Conservation (phyloP, 2,329 filamentous ascomycete species). For the Alternaria ventricosa region DNA sequence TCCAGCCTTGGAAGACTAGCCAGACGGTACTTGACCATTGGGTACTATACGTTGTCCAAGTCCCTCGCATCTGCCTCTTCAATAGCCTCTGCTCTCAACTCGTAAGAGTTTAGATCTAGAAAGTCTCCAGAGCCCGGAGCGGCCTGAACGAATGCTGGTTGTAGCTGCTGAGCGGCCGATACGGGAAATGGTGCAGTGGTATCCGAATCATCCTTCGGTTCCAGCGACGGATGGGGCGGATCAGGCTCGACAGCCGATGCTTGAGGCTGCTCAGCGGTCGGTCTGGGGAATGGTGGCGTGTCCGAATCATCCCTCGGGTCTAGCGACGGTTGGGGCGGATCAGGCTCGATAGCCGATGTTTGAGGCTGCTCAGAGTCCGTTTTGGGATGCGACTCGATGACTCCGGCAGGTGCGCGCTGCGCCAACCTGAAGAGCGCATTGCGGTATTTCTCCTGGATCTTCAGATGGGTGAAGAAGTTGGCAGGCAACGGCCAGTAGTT, state of each 20-base stretch:
- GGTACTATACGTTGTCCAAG: not conserved
- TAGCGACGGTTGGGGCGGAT: not conserved
- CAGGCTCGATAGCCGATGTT: not conserved
- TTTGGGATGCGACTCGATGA: not conserved
- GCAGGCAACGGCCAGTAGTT: constrained; percentile 26
- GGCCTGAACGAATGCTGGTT: not conserved
- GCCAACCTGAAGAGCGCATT: constrained; percentile 12
- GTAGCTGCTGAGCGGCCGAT: not conserved
- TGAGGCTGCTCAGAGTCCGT: not conserved
- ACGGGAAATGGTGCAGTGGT: not conserved
- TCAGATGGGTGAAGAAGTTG: constrained; percentile 13
- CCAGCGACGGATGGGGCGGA: not conserved
- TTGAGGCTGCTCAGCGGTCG: not conserved
- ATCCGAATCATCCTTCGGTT: not conserved
- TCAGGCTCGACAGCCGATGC: not conserved
- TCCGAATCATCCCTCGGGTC: not conserved
- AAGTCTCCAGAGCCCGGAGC: not conserved
- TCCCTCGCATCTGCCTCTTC: not conserved
- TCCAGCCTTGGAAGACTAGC: not conserved
- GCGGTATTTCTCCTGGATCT: constrained; percentile 19
- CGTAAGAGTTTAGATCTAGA: not conserved
- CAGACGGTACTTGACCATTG: not conserved
- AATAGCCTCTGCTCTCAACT: not conserved
- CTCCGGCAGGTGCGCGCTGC: not conserved
- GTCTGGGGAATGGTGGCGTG: not conserved